phyloP scores from a whole-genome alignment of 805 yeast species.

The Lipomyces orientalis region DNA sequence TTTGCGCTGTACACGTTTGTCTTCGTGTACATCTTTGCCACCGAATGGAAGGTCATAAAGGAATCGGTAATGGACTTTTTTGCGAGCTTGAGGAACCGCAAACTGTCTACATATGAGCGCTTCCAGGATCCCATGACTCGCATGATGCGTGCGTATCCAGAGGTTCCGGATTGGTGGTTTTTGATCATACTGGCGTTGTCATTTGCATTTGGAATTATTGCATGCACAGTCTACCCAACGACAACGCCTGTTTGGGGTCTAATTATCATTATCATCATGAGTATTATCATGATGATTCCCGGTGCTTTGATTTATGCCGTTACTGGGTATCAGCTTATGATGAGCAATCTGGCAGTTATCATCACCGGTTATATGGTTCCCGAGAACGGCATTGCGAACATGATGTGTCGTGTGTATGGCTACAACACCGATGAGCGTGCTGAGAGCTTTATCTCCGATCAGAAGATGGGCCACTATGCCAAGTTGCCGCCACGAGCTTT shows the following conservation, averaged over 20 bases:
- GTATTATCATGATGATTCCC: conserved; percentile 45
- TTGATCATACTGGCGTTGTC: conserved; percentile 51
- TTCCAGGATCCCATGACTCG: conserved; percentile 44
- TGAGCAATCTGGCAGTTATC: conserved; percentile 42
- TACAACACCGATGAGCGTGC: conserved; percentile 70
- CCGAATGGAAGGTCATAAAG: conserved; percentile 14
- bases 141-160: conserved; percentile 60
- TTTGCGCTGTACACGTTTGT: conserved; percentile 18
- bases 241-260: conserved; percentile 45
- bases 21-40: conserved; percentile 8
- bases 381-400: conserved; percentile 60
- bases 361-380: conserved; percentile 43
- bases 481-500: conserved; percentile 51
- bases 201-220: conserved; percentile 51
- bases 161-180: conserved; percentile 44
- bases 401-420: conserved; percentile 57
- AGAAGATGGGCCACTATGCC: conserved; percentile 61
- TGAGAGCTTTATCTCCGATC: conserved; percentile 62
- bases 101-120: not conserved
- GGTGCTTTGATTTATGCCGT: conserved; percentile 42
- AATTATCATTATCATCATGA: conserved; percentile 43
- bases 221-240: conserved; percentile 46
- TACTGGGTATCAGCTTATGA: conserved; percentile 49
- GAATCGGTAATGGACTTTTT: not conserved
- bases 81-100: conserved; percentile 40